These are phyloP conservation scores for Blastocystis sp. DNA, from an alignment of 352 stramenopile genomes.

Conservation along the genomic window DNA sequence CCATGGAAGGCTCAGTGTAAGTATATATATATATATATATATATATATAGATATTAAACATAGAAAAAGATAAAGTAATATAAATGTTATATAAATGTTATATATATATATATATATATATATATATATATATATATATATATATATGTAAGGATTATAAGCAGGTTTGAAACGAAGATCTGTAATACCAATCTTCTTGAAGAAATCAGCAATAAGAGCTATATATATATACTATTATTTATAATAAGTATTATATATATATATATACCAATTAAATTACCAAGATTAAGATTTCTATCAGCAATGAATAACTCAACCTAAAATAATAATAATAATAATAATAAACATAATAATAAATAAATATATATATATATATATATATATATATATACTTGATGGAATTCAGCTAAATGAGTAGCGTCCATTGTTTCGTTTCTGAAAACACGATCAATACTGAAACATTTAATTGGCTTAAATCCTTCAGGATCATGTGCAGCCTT, in stretches of 20 bases:
- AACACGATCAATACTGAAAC: conserved; percentile 97
- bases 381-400: conserved; percentile 70
- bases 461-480: conserved; percentile 85
- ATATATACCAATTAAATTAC: conserved; percentile 93
- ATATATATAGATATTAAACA: conserved; percentile 76
- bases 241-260: no score
- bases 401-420: conserved; percentile 96
- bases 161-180: conserved; percentile 98
- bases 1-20: conserved; percentile 99
- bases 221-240: no score
- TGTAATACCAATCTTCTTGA: conserved; percentile 72
- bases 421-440: conserved; percentile 99
- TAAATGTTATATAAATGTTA: no score
- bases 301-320: conserved; percentile 83
- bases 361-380: conserved; percentile 7
- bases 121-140: not conserved
- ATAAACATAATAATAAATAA: not conserved
- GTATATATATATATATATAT: not conserved
- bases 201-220: conserved; percentile 99
- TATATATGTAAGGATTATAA: conserved; percentile 71
- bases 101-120: not conserved
- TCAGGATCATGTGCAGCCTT: conserved; percentile 71
- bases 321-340: conserved; percentile 10
- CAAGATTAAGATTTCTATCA: conserved; percentile 89
- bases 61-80: no score